A percentile compares a stretch with the other conserved stretches of the same genome.
These are phyloP conservation scores for Dactylonectria estremocensis DNA, from an alignment of 2,329 filamentous ascomycete species.

Conservation along the genomic window DNA sequence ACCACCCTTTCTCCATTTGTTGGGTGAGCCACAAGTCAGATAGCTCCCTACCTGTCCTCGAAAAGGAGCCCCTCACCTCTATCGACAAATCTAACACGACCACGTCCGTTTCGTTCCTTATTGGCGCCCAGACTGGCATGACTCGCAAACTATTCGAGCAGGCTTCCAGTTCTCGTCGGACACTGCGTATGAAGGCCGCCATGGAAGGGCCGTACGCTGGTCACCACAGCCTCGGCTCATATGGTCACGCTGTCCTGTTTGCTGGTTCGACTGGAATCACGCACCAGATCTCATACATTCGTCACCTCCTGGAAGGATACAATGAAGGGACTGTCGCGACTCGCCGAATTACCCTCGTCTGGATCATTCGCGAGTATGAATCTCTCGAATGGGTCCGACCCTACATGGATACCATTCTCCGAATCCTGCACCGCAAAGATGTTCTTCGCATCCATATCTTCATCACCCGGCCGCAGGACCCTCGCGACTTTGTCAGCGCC, in stretches of 20 bases:
- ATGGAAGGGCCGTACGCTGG: conserved; percentile 93
- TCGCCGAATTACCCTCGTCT: conserved; percentile 86
- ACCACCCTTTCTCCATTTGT: conserved; percentile 84
- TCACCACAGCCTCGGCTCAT: conserved; percentile 89
- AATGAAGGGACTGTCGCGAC: conserved; percentile 82
- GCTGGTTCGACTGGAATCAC: conserved; percentile 96
- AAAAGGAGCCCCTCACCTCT: conserved; percentile 58
- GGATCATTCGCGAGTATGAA: conserved; percentile 92
- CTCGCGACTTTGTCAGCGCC: conserved; percentile 84
- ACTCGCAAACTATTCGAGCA: conserved; percentile 85
- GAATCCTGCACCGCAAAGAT: conserved; percentile 85
- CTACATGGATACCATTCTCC: conserved; percentile 83
- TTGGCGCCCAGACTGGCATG: conserved; percentile 90
- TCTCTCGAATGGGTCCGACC: conserved; percentile 94
- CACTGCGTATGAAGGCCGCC: conserved; percentile 77
- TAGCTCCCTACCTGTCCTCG: conserved; percentile 57
- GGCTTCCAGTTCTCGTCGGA: conserved; percentile 69
- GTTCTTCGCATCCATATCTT: conserved; percentile 90
- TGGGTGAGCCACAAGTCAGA: conserved; percentile 75
- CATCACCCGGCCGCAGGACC: conserved; percentile 87
- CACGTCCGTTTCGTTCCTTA: conserved; percentile 82
- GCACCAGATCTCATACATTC: conserved; percentile 91
- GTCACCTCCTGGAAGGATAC: conserved; percentile 80
- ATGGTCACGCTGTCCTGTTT: conserved; percentile 92
- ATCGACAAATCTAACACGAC: conserved; percentile 60